Base-by-base conservation (phyloP, 306 rosid genomes). In the Phaseolus lunatus region DNA sequence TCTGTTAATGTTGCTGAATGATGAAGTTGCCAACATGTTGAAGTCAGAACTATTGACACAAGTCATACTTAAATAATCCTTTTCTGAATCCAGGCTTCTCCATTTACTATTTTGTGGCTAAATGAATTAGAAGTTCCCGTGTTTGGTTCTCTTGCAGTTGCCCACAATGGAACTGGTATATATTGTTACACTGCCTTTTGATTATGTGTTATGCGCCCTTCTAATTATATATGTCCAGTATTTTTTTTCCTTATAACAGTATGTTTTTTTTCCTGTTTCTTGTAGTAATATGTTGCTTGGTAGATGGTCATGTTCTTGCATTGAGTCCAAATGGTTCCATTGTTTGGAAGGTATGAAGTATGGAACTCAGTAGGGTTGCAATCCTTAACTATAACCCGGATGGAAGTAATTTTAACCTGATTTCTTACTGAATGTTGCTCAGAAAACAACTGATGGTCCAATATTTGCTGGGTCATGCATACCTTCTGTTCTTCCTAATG, bases 381-480 rank as follows among this genome's bases (percentile, higher is more conserved):
- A 68, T 48, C 68, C 31, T 31, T 50, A 49, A 22, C 56, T 41
- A 16, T 49, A 19, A 69, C 59, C 61, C 16, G 26, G 73, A 49
- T 72, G 63, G 53, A 82, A 44, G 26, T 67, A 53, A 44, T 70
- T 58, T 61, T 75, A 67, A 67, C 76, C n/a, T 72, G 49, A 23
- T 52, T 62, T 67, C 11, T 48, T 78, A 26, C 18, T 58, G 43
- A 72, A 59, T 66, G 54, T 80, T 78, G 10, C 62, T 72, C 93
- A 94, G 98, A 81, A 78, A 80, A 89, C 77, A 83, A 85, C 91
- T 76, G 78, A 62, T 33, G 94, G 98, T 67, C 97, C 96, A 62
- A 84, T 94, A 84, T 94, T 94, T 89, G 91, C 97, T 35, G 98
- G 94, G 80, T 87, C 97, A 23, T 87, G 94, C 89, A 80, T 92